Percentiles rank a stretch among this genome's conserved stretches.
These are phyloP conservation scores for Xylaria sp. DNA, from an alignment of 2,329 filamentous ascomycete species.

Conservation along the genomic window DNA sequence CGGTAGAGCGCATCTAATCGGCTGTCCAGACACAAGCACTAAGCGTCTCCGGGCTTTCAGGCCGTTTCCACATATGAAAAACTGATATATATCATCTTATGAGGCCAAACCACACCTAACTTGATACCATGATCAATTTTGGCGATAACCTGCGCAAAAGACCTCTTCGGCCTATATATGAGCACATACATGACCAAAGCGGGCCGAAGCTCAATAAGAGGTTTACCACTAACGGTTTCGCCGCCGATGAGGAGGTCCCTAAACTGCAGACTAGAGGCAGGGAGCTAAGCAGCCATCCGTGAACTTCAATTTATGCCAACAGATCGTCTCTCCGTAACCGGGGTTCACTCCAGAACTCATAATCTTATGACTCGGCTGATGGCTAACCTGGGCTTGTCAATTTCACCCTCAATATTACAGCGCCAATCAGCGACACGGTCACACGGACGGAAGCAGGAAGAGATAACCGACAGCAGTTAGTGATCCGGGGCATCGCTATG, in stretches of 20 bases:
- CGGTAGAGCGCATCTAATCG: background rate
- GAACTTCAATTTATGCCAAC: slow-evolving; percentile 53
- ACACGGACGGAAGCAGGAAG: slow-evolving; percentile 30
- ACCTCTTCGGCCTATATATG: slow-evolving; percentile 41
- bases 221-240: slow-evolving; percentile 51
- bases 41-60: slow-evolving; percentile 46
- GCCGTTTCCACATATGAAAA: slow-evolving; percentile 51
- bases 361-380: slow-evolving; percentile 49
- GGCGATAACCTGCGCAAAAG: slow-evolving; percentile 45
- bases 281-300: slow-evolving; percentile 47
- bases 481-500: slow-evolving; percentile 45
- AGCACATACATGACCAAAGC: slow-evolving; percentile 48
- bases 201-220: slow-evolving; percentile 53
- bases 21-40: background rate
- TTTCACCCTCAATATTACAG: slow-evolving; percentile 47
- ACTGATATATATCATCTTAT: slow-evolving; percentile 52
- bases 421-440: slow-evolving; percentile 40
- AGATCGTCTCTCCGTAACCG: slow-evolving; percentile 43
- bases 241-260: slow-evolving; percentile 49
- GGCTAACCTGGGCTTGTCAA: slow-evolving; percentile 44
- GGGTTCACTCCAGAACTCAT: slow-evolving; percentile 46
- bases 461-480: slow-evolving; percentile 38
- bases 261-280: slow-evolving; percentile 40
- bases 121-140: slow-evolving; percentile 54
- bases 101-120: slow-evolving; percentile 49